phyloP scores from a whole-genome alignment of 1,284 basidiomycete species.

The Leccinum insolens region DNA sequence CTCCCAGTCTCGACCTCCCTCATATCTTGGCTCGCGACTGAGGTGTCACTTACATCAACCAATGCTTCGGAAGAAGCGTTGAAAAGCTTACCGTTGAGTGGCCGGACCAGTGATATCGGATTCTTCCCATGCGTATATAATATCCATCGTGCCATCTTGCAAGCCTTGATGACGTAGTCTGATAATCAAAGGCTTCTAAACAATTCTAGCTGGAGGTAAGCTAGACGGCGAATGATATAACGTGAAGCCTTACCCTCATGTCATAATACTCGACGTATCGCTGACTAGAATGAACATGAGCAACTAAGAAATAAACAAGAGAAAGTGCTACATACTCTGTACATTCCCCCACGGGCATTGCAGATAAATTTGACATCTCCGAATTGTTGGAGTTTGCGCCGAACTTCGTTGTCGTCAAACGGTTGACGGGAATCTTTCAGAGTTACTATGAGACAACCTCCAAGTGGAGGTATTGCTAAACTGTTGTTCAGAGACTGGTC shows the following conservation, averaged over 20 bases:
- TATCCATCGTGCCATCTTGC: constrained; percentile 86
- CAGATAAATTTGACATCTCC: constrained; percentile 81
- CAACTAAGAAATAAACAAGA: constrained; percentile 3
- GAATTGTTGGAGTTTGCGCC: constrained; percentile 81
- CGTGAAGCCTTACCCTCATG: constrained; percentile 59
- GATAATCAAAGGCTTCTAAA: constrained; percentile 72
- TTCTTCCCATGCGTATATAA: constrained; percentile 86
- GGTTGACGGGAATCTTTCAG: constrained; percentile 72
- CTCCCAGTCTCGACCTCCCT: constrained; percentile 50
- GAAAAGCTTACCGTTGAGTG: constrained; percentile 34
- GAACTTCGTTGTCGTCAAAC: constrained; percentile 84
- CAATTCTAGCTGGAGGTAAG: constrained; percentile 57
- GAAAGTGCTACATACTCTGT: constrained; percentile 58
- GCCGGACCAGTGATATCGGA: constrained; percentile 42
- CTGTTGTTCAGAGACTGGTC: constrained; percentile 11
- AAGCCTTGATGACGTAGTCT: constrained; percentile 76
- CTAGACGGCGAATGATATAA: constrained; percentile 1
- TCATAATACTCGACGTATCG: constrained; percentile 90
- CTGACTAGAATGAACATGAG: constrained; percentile 50
- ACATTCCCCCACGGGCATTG: constrained; percentile 68
- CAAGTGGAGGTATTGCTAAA: constrained; percentile 48
- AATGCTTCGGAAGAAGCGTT: background rate
- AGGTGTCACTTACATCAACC: constrained; percentile 10
- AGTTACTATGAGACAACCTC: constrained; percentile 85
- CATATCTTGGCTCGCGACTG: constrained; percentile 35